These are phyloP conservation scores for Kodamaea sp. DNA, from an alignment of 1,139 yeast species.

Conservation along the genomic window DNA sequence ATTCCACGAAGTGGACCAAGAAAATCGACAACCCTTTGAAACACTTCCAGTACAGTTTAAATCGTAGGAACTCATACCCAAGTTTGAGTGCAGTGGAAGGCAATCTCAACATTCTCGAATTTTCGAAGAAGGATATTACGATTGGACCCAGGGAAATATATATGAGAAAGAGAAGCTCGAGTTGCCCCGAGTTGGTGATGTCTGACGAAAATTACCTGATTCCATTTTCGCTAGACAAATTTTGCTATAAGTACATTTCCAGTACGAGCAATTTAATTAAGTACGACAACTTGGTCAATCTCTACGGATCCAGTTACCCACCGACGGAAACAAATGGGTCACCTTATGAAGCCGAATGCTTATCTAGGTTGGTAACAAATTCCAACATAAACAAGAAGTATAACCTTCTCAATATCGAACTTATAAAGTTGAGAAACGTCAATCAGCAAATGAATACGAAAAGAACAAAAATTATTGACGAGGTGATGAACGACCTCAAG, in stretches of 20 bases:
- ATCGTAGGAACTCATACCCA: conserved; percentile 51
- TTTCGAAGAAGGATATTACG: conserved; percentile 15
- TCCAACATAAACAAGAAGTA: conserved; percentile 25
- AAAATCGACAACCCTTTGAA: conserved; percentile 13
- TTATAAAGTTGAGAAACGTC: conserved; percentile 31
- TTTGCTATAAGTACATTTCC: conserved; percentile 24
- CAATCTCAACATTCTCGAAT: conserved; percentile 32
- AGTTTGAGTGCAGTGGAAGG: conserved; percentile 26
- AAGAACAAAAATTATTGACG: conserved; percentile 34
- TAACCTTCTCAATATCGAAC: conserved; percentile 33
- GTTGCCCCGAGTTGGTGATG: conserved; percentile 34
- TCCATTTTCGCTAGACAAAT: conserved; percentile 25
- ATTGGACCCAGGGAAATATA: conserved; percentile 1
- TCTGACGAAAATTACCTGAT: not conserved
- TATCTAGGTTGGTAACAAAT: conserved; percentile 13
- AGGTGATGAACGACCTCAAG: conserved; percentile 36
- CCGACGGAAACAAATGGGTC: not conserved
- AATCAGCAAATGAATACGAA: conserved; percentile 31
- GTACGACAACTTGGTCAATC: conserved; percentile 12
- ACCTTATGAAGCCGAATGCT: not conserved
- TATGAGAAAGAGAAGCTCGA: conserved; percentile 28
- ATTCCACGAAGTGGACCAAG: conserved; percentile 1
- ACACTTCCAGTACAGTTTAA: conserved; percentile 27
- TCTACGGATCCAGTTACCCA: not conserved
- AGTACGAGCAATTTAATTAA: conserved; percentile 21